A percentile compares a stretch with the other conserved stretches of the same genome.
Evolutionary conservation across 2,329 filamentous ascomycete species (phyloP).

Genomic region (Paraconiothyrium brasiliense): DNA sequence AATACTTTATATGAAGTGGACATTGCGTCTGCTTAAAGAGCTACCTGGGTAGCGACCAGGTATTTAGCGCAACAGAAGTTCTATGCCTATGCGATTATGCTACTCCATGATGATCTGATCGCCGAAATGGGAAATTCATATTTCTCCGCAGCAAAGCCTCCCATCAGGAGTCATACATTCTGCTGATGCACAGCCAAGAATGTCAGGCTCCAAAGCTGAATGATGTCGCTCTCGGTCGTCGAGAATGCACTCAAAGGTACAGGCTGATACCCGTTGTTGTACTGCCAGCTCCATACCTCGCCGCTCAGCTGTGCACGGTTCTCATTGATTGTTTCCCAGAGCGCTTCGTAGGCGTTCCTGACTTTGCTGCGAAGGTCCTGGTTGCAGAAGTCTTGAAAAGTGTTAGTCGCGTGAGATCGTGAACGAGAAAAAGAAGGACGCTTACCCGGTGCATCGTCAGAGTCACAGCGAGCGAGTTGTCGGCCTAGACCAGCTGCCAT

Average conservation of each 20-base stretch:
- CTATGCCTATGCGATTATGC: background rate
- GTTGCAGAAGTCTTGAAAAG: slow-evolving; percentile 60
- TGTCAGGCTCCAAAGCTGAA: slow-evolving; percentile 67
- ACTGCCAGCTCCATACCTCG: slow-evolving; percentile 72
- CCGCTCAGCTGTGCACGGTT: slow-evolving; percentile 63
- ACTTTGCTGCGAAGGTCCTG: slow-evolving; percentile 59
- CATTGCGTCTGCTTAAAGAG: too few relatives aligned
- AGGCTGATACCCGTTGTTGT: slow-evolving; percentile 59
- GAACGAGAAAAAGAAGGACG: background rate
- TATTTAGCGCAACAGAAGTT: too few relatives aligned
- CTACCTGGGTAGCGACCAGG: too few relatives aligned
- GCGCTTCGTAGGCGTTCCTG: slow-evolving; percentile 62
- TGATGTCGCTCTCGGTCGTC: slow-evolving; percentile 62
- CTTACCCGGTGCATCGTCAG: slow-evolving; percentile 23
- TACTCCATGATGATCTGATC: background rate
- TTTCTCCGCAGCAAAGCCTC: background rate
- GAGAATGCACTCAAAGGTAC: slow-evolving; percentile 63
- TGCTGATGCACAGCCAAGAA: slow-evolving; percentile 65
- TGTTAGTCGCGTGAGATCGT: background rate
- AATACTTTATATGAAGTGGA: too few relatives aligned
- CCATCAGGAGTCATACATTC: slow-evolving; percentile 8
- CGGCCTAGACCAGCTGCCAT: slow-evolving; percentile 68
- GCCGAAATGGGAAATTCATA: background rate
- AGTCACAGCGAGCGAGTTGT: slow-evolving; percentile 64
- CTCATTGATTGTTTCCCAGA: slow-evolving; percentile 69